These are phyloP conservation scores for Geotrichum ghanense DNA, from an alignment of 805 yeast genomes.

Conservation along the genomic window DNA sequence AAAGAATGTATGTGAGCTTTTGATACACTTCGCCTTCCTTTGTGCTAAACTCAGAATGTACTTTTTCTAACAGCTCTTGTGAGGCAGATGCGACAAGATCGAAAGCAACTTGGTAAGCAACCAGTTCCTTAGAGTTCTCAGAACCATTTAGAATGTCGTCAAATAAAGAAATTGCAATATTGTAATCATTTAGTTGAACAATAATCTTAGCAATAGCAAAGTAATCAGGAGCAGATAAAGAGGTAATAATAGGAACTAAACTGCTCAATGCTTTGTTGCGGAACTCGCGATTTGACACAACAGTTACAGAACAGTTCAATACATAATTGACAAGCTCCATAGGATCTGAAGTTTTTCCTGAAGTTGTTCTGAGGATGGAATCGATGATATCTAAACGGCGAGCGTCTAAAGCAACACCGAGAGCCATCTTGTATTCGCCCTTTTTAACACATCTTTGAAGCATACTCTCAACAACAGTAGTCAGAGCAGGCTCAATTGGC, in stretches of 20 bases:
- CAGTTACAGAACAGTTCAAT: conserved; percentile 51
- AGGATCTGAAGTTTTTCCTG: conserved; percentile 27
- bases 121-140: conserved; percentile 35
- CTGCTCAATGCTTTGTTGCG: conserved; percentile 52
- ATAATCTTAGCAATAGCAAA: conserved; percentile 76
- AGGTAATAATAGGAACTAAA: conserved; percentile 48
- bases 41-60: conserved; percentile 24
- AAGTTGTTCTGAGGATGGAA: conserved; percentile 30
- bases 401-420: conserved; percentile 87
- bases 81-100: conserved; percentile 87
- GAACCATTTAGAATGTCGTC: conserved; percentile 39
- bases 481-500: conserved; percentile 48
- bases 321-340: conserved; percentile 58
- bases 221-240: conserved; percentile 60
- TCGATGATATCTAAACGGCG: conserved; percentile 74
- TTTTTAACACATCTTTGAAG: conserved; percentile 61
- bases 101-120: conserved; percentile 89
- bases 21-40: conserved; percentile 23
- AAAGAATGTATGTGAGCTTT: conserved; percentile 54
- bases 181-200: conserved; percentile 72
- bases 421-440: conserved; percentile 66
- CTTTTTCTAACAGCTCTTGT: conserved; percentile 65
- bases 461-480: conserved; percentile 74
- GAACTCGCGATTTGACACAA: conserved; percentile 53
- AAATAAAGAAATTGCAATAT: conserved; percentile 59